phyloP scores from a whole-genome alignment of 139 green algal genomes.

The Chlamydomonas sp. region DNA sequence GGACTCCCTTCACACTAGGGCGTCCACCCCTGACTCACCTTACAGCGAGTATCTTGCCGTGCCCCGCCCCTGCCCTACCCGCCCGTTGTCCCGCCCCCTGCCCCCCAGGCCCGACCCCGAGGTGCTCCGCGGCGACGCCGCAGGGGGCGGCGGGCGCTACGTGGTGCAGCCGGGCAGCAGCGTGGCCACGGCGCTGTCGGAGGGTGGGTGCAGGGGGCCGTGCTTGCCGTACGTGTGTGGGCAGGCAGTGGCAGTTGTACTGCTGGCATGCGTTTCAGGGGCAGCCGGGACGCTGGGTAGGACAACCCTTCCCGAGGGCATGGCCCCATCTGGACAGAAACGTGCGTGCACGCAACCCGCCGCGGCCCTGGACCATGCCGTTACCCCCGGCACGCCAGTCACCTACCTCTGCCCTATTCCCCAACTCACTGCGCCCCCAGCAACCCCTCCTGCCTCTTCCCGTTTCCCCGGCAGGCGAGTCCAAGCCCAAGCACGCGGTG shows the following conservation, averaged over 20 bases:
- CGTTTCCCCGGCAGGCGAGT: conserved; percentile 70
- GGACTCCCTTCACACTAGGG: neutral
- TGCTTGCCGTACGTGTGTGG: neutral
- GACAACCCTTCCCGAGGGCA: no score
- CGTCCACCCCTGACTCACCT: neutral
- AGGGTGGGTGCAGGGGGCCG: conserved; percentile 52
- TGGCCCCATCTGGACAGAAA: no score
- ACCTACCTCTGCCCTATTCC: neutral
- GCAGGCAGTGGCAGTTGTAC: neutral
- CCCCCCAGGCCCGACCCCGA: conserved; percentile 1
- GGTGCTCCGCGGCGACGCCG: neutral
- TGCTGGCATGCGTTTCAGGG: conserved; percentile 1
- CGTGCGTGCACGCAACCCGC: no score
- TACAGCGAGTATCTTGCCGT: neutral
- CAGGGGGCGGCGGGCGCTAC: conserved; percentile 7
- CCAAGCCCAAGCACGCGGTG: conserved; percentile 90
- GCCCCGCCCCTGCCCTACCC: neutral
- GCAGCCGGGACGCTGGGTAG: neutral
- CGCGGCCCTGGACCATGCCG: no score
- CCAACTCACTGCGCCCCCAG: neutral
- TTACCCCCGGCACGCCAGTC: neutral
- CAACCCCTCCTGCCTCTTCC: neutral
- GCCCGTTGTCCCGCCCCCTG: neutral
- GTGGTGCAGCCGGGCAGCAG: conserved; percentile 91
- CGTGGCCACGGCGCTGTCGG: conserved; percentile 85